phyloP scores from a whole-genome alignment of 1,139 yeast species.

The Saccharomyces hybrid region DNA sequence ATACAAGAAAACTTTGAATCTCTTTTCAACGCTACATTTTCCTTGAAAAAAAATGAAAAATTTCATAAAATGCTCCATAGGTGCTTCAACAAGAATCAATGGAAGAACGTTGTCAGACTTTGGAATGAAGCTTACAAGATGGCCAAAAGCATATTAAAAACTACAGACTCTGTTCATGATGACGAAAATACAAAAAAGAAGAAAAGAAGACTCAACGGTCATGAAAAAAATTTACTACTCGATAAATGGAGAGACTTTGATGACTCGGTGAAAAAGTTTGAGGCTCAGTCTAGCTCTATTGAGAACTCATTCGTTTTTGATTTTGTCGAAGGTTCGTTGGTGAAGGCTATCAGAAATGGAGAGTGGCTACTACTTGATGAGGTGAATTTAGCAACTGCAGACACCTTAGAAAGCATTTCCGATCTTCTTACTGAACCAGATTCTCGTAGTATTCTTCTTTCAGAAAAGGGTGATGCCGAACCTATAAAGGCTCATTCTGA shows the following conservation, averaged over 20 bases:
- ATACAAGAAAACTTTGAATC: constrained; percentile 73
- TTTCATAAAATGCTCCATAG: constrained; percentile 62
- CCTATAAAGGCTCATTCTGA: constrained; percentile 79
- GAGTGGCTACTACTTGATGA: constrained; percentile 95
- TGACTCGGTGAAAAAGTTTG: constrained; percentile 53
- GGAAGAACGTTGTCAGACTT: constrained; percentile 74
- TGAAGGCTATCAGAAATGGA: constrained; percentile 86
- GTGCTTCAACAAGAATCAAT: constrained; percentile 68
- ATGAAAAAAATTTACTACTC: constrained; percentile 44
- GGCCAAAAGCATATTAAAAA: constrained; percentile 50
- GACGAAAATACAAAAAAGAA: constrained; percentile 40
- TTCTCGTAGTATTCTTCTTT: constrained; percentile 60
- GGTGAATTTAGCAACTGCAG: constrained; percentile 88
- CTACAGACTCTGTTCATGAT: constrained; percentile 31
- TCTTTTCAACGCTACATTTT: constrained; percentile 72
- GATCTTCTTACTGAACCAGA: constrained; percentile 67
- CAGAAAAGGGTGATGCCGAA: constrained; percentile 92
- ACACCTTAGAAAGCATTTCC: constrained; percentile 86
- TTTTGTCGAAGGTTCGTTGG: constrained; percentile 89
- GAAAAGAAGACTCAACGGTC: constrained; percentile 51
- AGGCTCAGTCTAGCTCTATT: constrained; percentile 55
- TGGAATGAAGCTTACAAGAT: constrained; percentile 83
- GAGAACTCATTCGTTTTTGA: constrained; percentile 78
- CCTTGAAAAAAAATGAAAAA: constrained; percentile 76
- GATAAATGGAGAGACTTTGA: constrained; percentile 63